These are phyloP conservation scores for Stereocaulon alpinum DNA, from an alignment of 495 filamentous ascomycete genomes.

Conservation along the genomic window DNA sequence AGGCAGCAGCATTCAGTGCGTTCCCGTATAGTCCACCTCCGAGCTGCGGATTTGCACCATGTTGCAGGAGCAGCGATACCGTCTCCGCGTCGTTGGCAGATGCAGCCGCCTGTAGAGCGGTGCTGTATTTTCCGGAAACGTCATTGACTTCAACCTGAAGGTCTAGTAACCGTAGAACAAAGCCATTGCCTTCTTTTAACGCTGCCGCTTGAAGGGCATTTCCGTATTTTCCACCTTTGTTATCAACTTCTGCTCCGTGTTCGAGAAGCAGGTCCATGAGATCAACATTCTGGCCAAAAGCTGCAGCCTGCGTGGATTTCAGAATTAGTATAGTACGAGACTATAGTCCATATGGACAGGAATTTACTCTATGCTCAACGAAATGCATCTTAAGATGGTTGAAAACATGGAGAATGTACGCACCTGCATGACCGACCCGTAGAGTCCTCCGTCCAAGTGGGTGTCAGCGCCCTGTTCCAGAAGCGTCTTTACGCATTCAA, in stretches of 20 bases:
- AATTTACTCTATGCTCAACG: no score
- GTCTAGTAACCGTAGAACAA: slow-evolving; percentile 20
- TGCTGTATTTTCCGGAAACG: slow-evolving; percentile 16
- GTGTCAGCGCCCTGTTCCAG: slow-evolving; percentile 17
- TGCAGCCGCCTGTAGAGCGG: slow-evolving; percentile 25
- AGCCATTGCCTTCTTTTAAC: slow-evolving; percentile 1
- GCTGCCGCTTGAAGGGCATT: slow-evolving; percentile 14
- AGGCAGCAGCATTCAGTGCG: slow-evolving; percentile 23
- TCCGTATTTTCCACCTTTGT: no score
- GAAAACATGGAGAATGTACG: not conserved
- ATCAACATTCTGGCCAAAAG: slow-evolving; percentile 33
- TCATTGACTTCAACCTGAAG: slow-evolving; percentile 24
- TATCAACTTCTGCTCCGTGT: slow-evolving; percentile 3
- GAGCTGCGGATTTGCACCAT: slow-evolving; percentile 25
- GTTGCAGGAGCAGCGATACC: slow-evolving; percentile 20
- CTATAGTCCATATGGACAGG: no score
- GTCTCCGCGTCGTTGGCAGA: slow-evolving; percentile 14
- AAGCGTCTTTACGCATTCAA: slow-evolving; percentile 9
- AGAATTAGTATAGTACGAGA: no score
- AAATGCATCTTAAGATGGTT: not conserved
- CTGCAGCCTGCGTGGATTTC: slow-evolving; percentile 24
- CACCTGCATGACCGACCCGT: slow-evolving; percentile 6
- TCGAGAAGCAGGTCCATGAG: slow-evolving; percentile 1
- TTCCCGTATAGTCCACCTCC: slow-evolving; percentile 20
- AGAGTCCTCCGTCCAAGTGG: slow-evolving; percentile 25